Evolutionary conservation across 495 filamentous ascomycete species (phyloP), one percentile per base, ranked within the genome.

Genomic region (Hypoxylon subgilvum): DNA sequence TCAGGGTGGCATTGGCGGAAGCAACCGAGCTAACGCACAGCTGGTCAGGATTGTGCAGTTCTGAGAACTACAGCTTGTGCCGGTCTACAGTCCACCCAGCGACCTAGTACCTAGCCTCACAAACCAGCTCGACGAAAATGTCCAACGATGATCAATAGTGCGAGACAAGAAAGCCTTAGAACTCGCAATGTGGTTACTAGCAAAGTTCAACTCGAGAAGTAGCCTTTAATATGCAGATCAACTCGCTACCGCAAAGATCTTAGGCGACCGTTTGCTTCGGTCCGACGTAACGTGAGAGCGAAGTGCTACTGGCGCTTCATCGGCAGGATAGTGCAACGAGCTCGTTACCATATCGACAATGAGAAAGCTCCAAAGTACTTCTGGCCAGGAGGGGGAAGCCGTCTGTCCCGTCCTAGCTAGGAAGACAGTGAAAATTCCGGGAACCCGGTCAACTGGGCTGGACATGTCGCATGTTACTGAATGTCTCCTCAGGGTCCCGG

Each of bases 1-100:
- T 17, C 35, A 42, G 38, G 57, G 38, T 27, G 23, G 14, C 25
- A 36, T 21, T 54, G 19, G 44, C 61, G 61, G 61, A 50, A 46
- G 53, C 54, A 58, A 57, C 52, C 59, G 59, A 48, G 41, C 47
- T 30, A 56, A 57, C 42, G 30, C 31, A 42, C 2, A 27, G 4
- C 23, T 8, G 19, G 44, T 36, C 13, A 48, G 32, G 34, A 25
- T 23, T 18, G 27, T 39, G 41, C 16, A 59, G 25, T 46, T 52
- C 32, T 45, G 21, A 51, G 31, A 50, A 43, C 46, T 46, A 9
- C 14, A 42, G 25, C 42, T 45, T 21, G 27, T 52, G 36, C 27
- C 32, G 47, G 42, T 30, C 19, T 42, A 25, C 16, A 19, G n/a
- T n/a, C n/a, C n/a, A n/a, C n/a, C n/a, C n/a, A n/a, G n/a, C n/a